These are phyloP conservation scores for Mortierella sp. DNA, from an alignment of 371 early-diverging fungal species.

Conservation along the genomic window DNA sequence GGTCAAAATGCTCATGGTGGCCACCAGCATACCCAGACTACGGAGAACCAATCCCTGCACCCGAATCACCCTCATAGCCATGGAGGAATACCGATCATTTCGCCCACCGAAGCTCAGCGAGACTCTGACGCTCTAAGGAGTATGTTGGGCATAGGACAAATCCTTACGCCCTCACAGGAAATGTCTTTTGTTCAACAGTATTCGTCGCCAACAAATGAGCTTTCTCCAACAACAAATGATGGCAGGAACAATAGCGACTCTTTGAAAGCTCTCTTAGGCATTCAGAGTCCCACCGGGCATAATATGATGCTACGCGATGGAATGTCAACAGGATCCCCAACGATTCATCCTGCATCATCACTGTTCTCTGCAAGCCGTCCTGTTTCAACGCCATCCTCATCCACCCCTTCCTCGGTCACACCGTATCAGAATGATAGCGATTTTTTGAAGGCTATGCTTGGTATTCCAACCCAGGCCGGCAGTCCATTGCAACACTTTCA, in stretches of 20 bases:
- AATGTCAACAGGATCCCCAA: conserved; percentile 22
- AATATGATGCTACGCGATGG: conserved; percentile 15
- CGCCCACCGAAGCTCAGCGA: conserved; percentile 23
- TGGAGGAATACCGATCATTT: conserved; percentile 5
- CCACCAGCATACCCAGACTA: conserved; percentile 14
- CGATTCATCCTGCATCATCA: conserved; percentile 17
- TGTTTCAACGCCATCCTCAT: conserved; percentile 15
- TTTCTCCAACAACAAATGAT: conserved; percentile 8
- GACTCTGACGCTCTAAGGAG: conserved; percentile 45
- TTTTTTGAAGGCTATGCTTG: conserved; percentile 42
- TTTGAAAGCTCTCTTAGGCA: conserved; percentile 40
- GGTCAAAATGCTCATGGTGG: conserved; percentile 14
- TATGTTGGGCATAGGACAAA: conserved; percentile 44
- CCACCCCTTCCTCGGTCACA: conserved; percentile 8
- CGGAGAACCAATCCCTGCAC: conserved; percentile 9
- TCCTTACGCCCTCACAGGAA: conserved; percentile 8
- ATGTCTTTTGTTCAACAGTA: conserved; percentile 4
- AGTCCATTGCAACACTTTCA: conserved; percentile 12
- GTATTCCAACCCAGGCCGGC: conserved; percentile 25
- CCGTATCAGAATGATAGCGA: conserved; percentile 37
- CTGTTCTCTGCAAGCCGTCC: conserved; percentile 2
- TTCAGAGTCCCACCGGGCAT: conserved; percentile 8
- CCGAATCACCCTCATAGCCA: conserved; percentile 4
- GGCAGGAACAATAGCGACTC: conserved; percentile 29
- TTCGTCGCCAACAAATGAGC: background rate